Conservation (phyloP, 352 stramenopile genomes). For the Phytophthora nicotianae region DNA sequence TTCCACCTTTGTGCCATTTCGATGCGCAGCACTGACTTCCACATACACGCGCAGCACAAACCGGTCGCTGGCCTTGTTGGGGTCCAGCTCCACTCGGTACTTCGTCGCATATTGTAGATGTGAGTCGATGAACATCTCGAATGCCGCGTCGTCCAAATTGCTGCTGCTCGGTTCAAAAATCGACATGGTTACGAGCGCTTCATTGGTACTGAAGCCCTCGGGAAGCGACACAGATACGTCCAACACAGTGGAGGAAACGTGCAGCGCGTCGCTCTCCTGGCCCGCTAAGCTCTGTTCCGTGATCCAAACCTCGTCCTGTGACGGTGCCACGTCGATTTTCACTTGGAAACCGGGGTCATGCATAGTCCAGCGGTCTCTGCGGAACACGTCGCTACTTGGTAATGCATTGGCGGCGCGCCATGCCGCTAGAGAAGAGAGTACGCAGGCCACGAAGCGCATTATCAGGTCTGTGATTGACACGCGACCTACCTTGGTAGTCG, state of each 20-base stretch:
- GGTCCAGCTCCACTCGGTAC: constrained; percentile 41
- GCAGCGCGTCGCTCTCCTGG: constrained; percentile 20
- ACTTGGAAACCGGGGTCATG: constrained; percentile 45
- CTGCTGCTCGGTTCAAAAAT: constrained; percentile 27
- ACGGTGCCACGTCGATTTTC: constrained; percentile 34
- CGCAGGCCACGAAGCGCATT: background rate
- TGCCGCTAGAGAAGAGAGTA: background rate
- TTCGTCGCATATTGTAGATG: constrained; percentile 31
- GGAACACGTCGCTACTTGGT: constrained; percentile 3
- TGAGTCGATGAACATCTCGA: constrained; percentile 34
- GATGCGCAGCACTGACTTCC: too few species aligned
- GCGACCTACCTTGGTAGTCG: background rate
- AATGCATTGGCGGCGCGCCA: background rate
- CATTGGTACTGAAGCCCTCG: constrained; percentile 13
- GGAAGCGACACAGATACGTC: constrained; percentile 36
- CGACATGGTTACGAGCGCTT: constrained; percentile 36
- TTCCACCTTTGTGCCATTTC: too few species aligned
- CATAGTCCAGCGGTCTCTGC: constrained; percentile 30
- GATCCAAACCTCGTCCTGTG: constrained; percentile 34
- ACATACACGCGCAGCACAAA: too few species aligned
- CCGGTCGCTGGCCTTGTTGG: too few species aligned
- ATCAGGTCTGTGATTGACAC: too few species aligned
- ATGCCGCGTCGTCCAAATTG: constrained; percentile 13
- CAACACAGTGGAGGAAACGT: constrained; percentile 43
- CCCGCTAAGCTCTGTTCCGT: background rate